Conservation (phyloP, 345 rosid species). For the Rhodomyrtus tomentosa region DNA sequence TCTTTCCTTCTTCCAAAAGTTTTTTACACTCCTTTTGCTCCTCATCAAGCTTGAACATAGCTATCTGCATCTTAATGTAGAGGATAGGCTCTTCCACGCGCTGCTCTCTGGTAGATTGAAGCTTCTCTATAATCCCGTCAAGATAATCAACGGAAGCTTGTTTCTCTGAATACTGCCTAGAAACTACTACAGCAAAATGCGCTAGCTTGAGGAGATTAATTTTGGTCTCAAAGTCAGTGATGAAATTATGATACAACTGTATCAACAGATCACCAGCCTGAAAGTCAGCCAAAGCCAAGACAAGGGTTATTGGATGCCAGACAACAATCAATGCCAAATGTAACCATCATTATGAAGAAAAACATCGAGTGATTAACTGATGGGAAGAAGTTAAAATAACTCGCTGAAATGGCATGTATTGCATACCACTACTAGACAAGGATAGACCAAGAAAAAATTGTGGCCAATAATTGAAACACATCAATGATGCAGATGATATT, state of each 20-base stretch:
- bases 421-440: neutral
- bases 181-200: conserved; percentile 88
- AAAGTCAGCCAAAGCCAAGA: neutral
- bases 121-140: conserved; percentile 79
- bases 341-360: neutral
- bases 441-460: neutral
- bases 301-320: neutral
- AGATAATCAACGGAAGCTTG: conserved; percentile 88
- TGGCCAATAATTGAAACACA: neutral
- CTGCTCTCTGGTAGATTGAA: conserved; percentile 62
- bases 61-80: conserved; percentile 84
- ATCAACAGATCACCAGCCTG: conserved; percentile 96
- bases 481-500: neutral
- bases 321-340: neutral
- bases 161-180: conserved; percentile 84
- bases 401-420: neutral
- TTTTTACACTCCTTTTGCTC: conserved; percentile 86
- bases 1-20: conserved; percentile 87
- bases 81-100: conserved; percentile 81
- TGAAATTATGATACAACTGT: conserved; percentile 83
- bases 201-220: conserved; percentile 98
- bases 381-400: neutral
- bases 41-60: conserved; percentile 78
- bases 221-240: conserved; percentile 95
- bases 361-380: neutral